Evolutionary conservation across 495 filamentous ascomycete genomes (phyloP).

Genomic region (Tuber aestivum): DNA sequence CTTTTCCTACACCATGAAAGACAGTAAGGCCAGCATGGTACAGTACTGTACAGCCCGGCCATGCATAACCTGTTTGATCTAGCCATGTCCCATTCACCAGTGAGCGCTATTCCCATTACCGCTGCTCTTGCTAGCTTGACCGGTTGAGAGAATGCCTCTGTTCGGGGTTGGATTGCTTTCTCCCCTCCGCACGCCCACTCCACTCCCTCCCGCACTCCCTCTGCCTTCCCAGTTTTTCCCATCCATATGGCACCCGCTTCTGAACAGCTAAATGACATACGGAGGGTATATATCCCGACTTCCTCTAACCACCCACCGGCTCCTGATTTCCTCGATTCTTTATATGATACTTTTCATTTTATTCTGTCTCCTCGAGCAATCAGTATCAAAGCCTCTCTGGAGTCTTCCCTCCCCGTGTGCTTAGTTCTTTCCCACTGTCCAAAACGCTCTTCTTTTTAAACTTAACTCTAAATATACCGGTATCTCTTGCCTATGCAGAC

Average conservation of each 20-base stretch:
- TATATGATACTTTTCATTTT: background rate
- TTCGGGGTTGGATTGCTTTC: background rate
- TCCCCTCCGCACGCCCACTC: background rate
- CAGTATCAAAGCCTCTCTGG: background rate
- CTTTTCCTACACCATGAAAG: background rate
- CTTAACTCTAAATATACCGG: background rate
- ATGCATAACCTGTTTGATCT: background rate
- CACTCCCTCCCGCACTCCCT: background rate
- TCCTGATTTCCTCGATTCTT: background rate
- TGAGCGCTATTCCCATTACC: background rate
- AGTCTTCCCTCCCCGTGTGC: background rate
- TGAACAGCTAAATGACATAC: background rate
- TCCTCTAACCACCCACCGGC: background rate
- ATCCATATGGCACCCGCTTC: background rate
- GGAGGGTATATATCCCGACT: background rate
- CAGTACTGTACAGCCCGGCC: background rate
- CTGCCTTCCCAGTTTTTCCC: background rate
- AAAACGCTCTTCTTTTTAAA: background rate
- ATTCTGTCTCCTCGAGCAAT: background rate
- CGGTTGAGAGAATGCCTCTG: no score
- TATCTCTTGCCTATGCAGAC: background rate
- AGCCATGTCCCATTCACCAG: background rate
- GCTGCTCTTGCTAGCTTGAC: no score
- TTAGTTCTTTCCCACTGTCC: background rate
- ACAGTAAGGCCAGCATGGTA: background rate